Conservation (phyloP, 768 basidiomycete species). For the Podaxis sp. region DNA sequence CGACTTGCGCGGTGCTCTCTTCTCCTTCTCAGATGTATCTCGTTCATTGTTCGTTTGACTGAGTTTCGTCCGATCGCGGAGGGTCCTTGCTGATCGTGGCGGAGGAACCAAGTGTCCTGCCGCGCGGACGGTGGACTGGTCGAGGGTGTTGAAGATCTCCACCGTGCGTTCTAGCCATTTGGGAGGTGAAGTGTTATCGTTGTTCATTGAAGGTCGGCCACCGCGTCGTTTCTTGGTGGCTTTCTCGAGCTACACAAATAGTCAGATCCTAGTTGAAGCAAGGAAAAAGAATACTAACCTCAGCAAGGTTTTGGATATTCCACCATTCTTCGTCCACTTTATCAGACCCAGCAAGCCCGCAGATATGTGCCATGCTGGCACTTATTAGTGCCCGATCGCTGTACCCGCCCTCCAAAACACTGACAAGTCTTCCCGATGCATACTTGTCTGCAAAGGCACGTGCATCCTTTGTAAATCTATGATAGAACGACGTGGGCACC, state of each 20-base stretch:
- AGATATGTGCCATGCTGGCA: slow-evolving; percentile 79
- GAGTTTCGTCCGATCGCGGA: slow-evolving; percentile 54
- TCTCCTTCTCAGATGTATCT: slow-evolving; percentile 3
- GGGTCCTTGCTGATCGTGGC: slow-evolving; percentile 39
- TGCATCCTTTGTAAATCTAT: slow-evolving; percentile 77
- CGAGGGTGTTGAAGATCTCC: slow-evolving; percentile 47
- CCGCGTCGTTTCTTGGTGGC: slow-evolving; percentile 60
- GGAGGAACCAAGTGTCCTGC: slow-evolving; percentile 22
- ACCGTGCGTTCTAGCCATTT: slow-evolving; percentile 62
- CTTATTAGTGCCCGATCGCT: slow-evolving; percentile 86
- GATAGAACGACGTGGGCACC: slow-evolving; percentile 84
- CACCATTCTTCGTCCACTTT: slow-evolving; percentile 63
- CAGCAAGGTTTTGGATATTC: slow-evolving; percentile 54
- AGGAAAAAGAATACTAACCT: slow-evolving; percentile 39
- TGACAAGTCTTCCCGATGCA: slow-evolving; percentile 71
- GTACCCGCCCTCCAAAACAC: slow-evolving; percentile 95
- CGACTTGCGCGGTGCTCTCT: slow-evolving; percentile 8
- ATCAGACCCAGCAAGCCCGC: slow-evolving; percentile 53
- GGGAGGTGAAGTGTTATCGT: slow-evolving; percentile 31
- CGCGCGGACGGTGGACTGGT: slow-evolving; percentile 26
- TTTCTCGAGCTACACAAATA: slow-evolving; percentile 54
- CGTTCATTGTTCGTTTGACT: slow-evolving; percentile 26
- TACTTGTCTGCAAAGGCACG: slow-evolving; percentile 61
- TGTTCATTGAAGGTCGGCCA: slow-evolving; percentile 40
- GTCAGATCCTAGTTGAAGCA: background rate